These are phyloP conservation scores for Stellera chamaejasme DNA, from an alignment of 345 rosid species.

Conservation along the genomic window DNA sequence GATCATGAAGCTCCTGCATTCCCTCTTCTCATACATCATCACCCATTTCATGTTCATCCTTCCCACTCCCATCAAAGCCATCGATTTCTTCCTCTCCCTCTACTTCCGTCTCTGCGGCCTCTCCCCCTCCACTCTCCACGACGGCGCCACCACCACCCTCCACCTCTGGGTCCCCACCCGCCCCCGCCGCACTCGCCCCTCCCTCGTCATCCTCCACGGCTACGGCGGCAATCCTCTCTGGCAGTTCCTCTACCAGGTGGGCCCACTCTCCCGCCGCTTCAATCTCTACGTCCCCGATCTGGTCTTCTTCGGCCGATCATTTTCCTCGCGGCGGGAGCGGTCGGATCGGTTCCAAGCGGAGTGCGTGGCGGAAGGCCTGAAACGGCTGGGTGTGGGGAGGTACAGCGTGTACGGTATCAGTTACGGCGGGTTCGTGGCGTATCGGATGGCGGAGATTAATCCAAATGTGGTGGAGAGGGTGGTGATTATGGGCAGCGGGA, in stretches of 20 bases:
- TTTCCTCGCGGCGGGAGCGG: conserved; percentile 29
- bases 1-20: no score
- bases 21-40: no score
- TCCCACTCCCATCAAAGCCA: conserved; percentile 26
- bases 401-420: conserved; percentile 51
- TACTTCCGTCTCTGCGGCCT: conserved; percentile 47
- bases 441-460: conserved; percentile 55
- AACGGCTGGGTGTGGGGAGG: conserved; percentile 38
- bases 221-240: conserved; percentile 61
- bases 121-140: conserved; percentile 43
- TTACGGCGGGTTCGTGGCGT: conserved; percentile 77
- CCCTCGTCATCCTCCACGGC: conserved; percentile 65
- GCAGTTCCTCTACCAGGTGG: conserved; percentile 60
- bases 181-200: conserved; percentile 25
- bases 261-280: conserved; percentile 38
- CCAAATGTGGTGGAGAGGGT: conserved; percentile 46
- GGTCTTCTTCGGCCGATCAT: conserved; percentile 54
- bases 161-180: conserved; percentile 56
- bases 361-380: conserved; percentile 45
- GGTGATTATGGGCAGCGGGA: conserved; percentile 62
- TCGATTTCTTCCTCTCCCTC: conserved; percentile 32
- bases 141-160: conserved; percentile 50
- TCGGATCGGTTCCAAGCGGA: conserved; percentile 49
- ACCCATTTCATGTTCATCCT: neutral
- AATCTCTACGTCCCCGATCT: conserved; percentile 63